Base-by-base conservation (phyloP, 2,329 filamentous ascomycete species). In the Byssochlamys sp. region DNA sequence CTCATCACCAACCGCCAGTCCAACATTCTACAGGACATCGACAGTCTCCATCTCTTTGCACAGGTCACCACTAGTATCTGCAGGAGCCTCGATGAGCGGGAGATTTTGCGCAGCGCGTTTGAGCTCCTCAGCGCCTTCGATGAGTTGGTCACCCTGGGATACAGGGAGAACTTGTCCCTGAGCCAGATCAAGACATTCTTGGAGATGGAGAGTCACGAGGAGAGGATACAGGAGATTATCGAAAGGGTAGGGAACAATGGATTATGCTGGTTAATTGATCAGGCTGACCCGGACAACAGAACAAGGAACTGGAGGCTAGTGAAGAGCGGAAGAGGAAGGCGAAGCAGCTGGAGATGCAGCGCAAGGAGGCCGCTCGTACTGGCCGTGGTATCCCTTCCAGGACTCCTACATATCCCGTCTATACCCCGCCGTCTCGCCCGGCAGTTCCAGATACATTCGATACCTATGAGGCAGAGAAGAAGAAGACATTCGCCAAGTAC, bases 1-100 rank as follows among this genome's bases (percentile, higher is more conserved):
- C 85, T 99, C 70, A 97, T 99, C 77, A 99, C 95, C 75, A 99
- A 99, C 81, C 89, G 91, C 68, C 94, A 97, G 80, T 97, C 92
- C 75, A 99, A 99, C 78, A 99, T 99, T 66, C 83, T 99, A 55
- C 94, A 99, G 78, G 94, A 99, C 76, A 99, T 99, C 75, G 94
- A 97, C 77, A 96, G 94, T 59, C 84, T 99, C 60, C 95, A 99
- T 75, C 83, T 99, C 24, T 99, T 99, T 73, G 92, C 92, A 59
- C 94, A 99, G 78, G 92, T 99, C 14, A 94, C 96, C 57, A 90
- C 89, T 59, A 96, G 89, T 76, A 92, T 95, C 70, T 99, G 94
- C 84, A 95, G 92, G 79, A 95, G 84, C 66, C 76, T 97, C 60
- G 95, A 99, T 69, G 95, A 99, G 80, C 84, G 91, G 61, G 95